These are phyloP conservation scores for Candida pseudofarinosa DNA, from an alignment of 805 yeast genomes.

Conservation along the genomic window DNA sequence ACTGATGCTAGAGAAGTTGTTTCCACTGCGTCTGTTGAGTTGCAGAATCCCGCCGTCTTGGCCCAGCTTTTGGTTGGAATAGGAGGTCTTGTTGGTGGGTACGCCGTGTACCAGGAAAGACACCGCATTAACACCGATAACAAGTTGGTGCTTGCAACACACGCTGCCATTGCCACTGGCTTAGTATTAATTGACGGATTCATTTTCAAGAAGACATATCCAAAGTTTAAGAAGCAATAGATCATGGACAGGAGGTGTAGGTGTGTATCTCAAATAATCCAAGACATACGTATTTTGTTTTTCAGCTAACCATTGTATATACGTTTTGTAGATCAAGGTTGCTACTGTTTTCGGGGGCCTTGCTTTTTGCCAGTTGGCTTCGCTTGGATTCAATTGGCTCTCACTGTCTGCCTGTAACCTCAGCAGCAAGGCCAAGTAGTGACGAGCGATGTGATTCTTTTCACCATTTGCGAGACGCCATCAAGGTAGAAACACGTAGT, in stretches of 20 bases:
- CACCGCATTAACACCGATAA: constrained; percentile 43
- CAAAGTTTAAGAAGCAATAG: constrained; percentile 45
- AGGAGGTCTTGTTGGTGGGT: constrained; percentile 45
- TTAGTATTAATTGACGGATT: constrained; percentile 52
- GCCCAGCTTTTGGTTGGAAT: constrained; percentile 49
- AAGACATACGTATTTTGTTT: background rate
- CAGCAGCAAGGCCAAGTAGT: too few species aligned
- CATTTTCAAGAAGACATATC: constrained; percentile 51
- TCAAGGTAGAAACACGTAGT: too few species aligned
- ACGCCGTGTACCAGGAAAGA: constrained; percentile 50
- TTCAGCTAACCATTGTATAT: too few species aligned
- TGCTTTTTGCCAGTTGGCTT: too few species aligned
- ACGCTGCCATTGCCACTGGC: constrained; percentile 52
- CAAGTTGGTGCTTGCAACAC: constrained; percentile 42
- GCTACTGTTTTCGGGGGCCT: too few species aligned
- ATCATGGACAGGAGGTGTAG: background rate
- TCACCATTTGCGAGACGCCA: too few species aligned
- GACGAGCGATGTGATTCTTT: too few species aligned
- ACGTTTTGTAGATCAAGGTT: too few species aligned
- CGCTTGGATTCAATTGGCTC: too few species aligned
- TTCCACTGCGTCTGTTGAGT: constrained; percentile 30
- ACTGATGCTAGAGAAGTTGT: constrained; percentile 11
- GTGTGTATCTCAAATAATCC: background rate
- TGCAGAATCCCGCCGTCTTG: constrained; percentile 60
- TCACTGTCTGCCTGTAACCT: too few species aligned